Conservation (phyloP, 2,329 filamentous ascomycete genomes). For the Gnomoniopsis smithogilvyi region DNA sequence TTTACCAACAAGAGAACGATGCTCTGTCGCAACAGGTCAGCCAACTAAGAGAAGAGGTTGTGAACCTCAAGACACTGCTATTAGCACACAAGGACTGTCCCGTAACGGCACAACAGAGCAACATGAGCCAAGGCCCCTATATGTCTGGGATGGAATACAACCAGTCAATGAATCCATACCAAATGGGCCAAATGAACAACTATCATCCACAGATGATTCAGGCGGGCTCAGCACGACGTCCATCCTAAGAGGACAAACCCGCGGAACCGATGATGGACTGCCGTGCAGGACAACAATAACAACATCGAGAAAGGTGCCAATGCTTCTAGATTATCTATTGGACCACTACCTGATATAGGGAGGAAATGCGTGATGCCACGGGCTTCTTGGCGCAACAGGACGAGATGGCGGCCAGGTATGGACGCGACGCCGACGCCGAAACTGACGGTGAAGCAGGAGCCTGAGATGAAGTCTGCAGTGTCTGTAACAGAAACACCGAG, state of each 20-base stretch:
- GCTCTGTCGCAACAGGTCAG: slow-evolving; percentile 79
- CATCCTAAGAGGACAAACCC: slow-evolving; percentile 41
- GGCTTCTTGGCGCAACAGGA: neutral
- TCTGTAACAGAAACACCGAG: neutral
- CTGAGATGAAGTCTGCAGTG: neutral
- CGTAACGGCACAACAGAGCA: slow-evolving; percentile 74
- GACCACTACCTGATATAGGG: too few species aligned
- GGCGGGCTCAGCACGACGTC: slow-evolving; percentile 52
- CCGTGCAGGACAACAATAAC: neutral
- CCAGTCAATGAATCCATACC: slow-evolving; percentile 56
- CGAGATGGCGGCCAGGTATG: neutral
- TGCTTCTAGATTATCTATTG: too few species aligned
- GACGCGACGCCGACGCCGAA: neutral
- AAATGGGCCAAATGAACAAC: slow-evolving; percentile 50
- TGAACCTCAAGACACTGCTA: slow-evolving; percentile 88
- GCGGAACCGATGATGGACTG: neutral
- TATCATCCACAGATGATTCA: slow-evolving; percentile 49
- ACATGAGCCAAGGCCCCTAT: slow-evolving; percentile 49
- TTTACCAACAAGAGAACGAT: slow-evolving; percentile 91
- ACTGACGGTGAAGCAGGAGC: too few species aligned
- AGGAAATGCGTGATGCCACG: neutral
- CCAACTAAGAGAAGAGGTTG: slow-evolving; percentile 84
- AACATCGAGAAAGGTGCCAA: too few species aligned
- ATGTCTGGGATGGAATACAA: slow-evolving; percentile 52
- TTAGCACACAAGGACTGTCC: slow-evolving; percentile 96